A percentile compares a stretch with the other conserved stretches of the same genome.
These are phyloP conservation scores for Furcasterigmium furcatum DNA, from an alignment of 2,329 filamentous ascomycete genomes.

Conservation along the genomic window DNA sequence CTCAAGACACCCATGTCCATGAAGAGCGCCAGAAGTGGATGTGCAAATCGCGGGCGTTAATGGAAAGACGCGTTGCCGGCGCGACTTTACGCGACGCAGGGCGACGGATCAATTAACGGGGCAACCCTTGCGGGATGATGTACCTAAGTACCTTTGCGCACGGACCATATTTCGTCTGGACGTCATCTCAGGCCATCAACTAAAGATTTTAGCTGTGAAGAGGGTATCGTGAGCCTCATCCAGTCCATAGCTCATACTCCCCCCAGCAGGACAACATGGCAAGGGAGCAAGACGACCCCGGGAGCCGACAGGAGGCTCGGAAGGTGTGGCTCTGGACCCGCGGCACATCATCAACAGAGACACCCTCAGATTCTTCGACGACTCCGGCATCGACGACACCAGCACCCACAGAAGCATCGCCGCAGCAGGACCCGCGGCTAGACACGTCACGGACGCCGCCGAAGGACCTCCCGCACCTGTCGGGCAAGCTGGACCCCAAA, in stretches of 20 bases:
- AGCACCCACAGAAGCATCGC: not conserved
- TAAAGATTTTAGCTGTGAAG: conserved; percentile 9
- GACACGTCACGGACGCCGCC: not conserved
- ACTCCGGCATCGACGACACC: not conserved
- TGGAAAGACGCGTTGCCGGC: conserved; percentile 9
- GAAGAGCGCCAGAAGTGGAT: conserved; percentile 1
- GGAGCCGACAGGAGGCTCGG: not conserved
- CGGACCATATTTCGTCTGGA: conserved; percentile 9
- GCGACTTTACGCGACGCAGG: conserved; percentile 13
- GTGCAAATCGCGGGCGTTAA: conserved; percentile 2
- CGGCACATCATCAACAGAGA: not conserved
- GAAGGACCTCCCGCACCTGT: conserved; percentile 10
- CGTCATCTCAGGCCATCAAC: conserved; percentile 13
- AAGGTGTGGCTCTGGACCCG: conserved; percentile 1
- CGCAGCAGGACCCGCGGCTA: conserved; percentile 1
- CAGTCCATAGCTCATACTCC: not conserved
- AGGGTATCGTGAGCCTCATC: not conserved
- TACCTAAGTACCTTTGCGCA: no score
- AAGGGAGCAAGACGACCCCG: not conserved
- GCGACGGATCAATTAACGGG: conserved; percentile 13
- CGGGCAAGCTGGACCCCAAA: conserved; percentile 9
- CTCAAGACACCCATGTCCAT: not conserved
- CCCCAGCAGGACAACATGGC: conserved; percentile 2
- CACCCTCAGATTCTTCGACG: not conserved
- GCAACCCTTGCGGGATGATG: conserved; percentile 1